Evolutionary conservation across 2,329 filamentous ascomycete genomes (phyloP).

Genomic region (Trichoderma pleuroti): DNA sequence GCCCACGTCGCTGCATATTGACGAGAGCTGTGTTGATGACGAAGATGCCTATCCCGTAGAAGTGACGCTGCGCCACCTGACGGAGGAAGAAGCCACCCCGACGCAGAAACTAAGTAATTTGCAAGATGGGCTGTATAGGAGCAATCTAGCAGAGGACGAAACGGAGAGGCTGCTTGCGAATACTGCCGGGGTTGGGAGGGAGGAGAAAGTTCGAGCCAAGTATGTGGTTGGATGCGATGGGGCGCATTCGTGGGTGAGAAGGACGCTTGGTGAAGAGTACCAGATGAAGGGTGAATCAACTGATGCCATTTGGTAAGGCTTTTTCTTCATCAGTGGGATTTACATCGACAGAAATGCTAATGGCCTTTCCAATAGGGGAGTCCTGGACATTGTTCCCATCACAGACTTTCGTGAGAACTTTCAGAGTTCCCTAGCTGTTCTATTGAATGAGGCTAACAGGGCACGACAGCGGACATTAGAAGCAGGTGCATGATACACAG

Average conservation of each 20-base stretch:
- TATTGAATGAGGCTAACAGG: neutral
- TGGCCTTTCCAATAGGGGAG: constrained; percentile 32
- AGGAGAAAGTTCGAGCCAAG: constrained; percentile 39
- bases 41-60: constrained; percentile 57
- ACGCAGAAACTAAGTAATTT: constrained; percentile 30
- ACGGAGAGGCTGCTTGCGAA: constrained; percentile 47
- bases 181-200: constrained; percentile 22
- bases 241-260: constrained; percentile 62
- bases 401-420: constrained; percentile 47
- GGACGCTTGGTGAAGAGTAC: constrained; percentile 49
- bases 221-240: constrained; percentile 68
- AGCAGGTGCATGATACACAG: constrained; percentile 57
- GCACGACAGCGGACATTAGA: constrained; percentile 46
- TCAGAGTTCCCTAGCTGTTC: neutral
- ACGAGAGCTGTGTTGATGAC: constrained; percentile 48
- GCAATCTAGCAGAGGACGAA: constrained; percentile 55
- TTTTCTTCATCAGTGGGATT: neutral
- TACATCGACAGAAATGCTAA: neutral
- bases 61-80: constrained; percentile 54
- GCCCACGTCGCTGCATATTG: constrained; percentile 53
- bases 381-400: constrained; percentile 41
- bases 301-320: constrained; percentile 44
- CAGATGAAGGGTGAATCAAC: constrained; percentile 54
- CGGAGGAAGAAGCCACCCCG: constrained; percentile 55
- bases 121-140: constrained; percentile 55